Conservation (phyloP, 108 stramenopile species). For the Halocafeteria seosinensis region DNA sequence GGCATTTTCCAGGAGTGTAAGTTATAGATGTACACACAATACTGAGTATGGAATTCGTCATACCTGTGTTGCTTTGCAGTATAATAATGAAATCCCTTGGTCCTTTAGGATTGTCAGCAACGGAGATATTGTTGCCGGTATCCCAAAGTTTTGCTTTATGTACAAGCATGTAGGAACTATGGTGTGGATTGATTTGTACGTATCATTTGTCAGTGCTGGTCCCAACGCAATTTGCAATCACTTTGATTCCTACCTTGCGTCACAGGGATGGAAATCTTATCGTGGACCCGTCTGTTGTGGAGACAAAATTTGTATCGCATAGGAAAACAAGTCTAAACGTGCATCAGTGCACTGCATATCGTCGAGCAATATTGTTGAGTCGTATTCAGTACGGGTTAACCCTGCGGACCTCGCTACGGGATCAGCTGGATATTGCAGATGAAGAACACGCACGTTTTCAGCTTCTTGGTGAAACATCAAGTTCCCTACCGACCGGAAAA, state of each 20-base stretch:
- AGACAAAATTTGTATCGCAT: background rate
- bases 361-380: background rate
- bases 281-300: background rate
- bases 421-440: too few relatives aligned
- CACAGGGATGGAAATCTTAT: too few relatives aligned
- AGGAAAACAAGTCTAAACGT: background rate
- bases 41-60: too few relatives aligned
- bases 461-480: too few relatives aligned
- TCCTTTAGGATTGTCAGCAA: background rate
- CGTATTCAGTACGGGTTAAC: background rate
- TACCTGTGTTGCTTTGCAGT: too few relatives aligned
- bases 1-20: too few relatives aligned
- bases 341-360: background rate
- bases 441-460: too few relatives aligned
- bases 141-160: conserved; percentile 1
- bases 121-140: background rate
- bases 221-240: too few relatives aligned
- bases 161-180: background rate
- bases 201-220: too few relatives aligned
- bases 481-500: too few relatives aligned
- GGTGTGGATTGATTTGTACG: background rate
- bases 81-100: background rate
- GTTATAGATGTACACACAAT: too few relatives aligned
- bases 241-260: too few relatives aligned
- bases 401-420: background rate